Evolutionary conservation across 257 asterid genomes (phyloP).

Genomic region (Solanum neorickii): DNA sequence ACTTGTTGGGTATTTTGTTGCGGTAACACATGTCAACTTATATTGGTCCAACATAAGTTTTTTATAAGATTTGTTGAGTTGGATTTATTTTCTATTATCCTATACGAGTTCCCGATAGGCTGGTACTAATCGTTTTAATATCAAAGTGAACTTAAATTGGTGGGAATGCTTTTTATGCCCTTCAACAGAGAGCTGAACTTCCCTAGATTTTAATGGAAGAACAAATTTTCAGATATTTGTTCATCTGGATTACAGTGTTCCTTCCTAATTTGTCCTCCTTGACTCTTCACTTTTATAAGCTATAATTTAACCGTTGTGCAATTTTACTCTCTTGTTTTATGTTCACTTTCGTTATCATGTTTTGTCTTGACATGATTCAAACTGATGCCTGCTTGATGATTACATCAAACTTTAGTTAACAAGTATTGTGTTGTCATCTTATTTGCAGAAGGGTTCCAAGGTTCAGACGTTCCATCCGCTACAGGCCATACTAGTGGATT

Average conservation of each 20-base stretch:
- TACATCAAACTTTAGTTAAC: not conserved
- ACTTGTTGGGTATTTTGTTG: not conserved
- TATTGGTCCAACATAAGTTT: not conserved
- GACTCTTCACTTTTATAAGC: not conserved
- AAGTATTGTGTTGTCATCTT: not conserved
- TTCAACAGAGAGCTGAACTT: not conserved
- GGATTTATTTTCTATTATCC: not conserved
- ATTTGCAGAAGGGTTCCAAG: slow-evolving; percentile 43
- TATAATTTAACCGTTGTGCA: not conserved
- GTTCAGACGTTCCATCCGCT: slow-evolving; percentile 37
- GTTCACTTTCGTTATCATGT: not conserved
- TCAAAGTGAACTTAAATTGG: not conserved
- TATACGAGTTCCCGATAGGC: not conserved
- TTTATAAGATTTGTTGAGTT: not conserved
- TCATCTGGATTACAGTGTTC: not conserved
- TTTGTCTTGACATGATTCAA: not conserved
- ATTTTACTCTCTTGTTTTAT: not conserved
- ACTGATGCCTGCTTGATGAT: not conserved
- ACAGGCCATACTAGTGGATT: slow-evolving; percentile 39
- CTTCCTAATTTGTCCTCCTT: not conserved
- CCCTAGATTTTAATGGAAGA: not conserved
- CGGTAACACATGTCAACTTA: not conserved
- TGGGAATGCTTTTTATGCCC: not conserved
- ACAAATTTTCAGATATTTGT: not conserved
- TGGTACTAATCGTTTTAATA: not conserved